Evolutionary conservation across 352 stramenopile species (phyloP), one percentile per base, ranked within the genome.

Genomic region (Phytopythium montanum): DNA sequence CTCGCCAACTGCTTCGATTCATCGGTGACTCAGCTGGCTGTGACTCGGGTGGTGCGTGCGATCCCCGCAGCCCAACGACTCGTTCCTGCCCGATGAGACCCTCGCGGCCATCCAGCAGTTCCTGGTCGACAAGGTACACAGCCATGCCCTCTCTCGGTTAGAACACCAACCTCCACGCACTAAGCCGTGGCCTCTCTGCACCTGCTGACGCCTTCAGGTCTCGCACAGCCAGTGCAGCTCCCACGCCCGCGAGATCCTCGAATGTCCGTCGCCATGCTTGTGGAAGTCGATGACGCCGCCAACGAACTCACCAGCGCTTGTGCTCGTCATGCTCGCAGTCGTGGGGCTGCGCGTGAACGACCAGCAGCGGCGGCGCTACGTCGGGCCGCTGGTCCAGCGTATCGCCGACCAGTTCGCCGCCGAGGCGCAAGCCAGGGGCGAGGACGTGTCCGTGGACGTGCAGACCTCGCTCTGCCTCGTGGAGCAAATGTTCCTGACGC

Each of bases 381-480:
- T 88, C 3, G 65, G 79, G 14, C 14, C 46, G n/a, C 41, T 92
- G 21, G 12, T 92, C 14, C 56, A 74, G 39, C 51, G 54, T 5
- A 59, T 90, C 38, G 54, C 69, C 7, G 54, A 70, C 12, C 59
- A 76, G 14, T 81, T 86, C 13, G 60, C 69, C 7, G 5, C 60
- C 10, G 72, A 77, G 12, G 72, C 72, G 5, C 28, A 46, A 1
- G 33, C 58, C 9, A 65, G 65, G 18, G 63, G 65, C 46, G 54
- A 70, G 29, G 80, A 87, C 13, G 59, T 84, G 29, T 80, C 77
- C 16, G 28, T 92, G 10, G 82, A 92, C 54, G 60, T 86, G 8
- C 82, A 90, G 61, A 76, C 82, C 14, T 85, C 76, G 56, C 64
- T 90, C 33, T 92, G 82, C 45, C 56, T 89, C 0, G 54, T 92